Conservation (phyloP, 2,329 filamentous ascomycete species). For the Sarocladiaceae sp. region DNA sequence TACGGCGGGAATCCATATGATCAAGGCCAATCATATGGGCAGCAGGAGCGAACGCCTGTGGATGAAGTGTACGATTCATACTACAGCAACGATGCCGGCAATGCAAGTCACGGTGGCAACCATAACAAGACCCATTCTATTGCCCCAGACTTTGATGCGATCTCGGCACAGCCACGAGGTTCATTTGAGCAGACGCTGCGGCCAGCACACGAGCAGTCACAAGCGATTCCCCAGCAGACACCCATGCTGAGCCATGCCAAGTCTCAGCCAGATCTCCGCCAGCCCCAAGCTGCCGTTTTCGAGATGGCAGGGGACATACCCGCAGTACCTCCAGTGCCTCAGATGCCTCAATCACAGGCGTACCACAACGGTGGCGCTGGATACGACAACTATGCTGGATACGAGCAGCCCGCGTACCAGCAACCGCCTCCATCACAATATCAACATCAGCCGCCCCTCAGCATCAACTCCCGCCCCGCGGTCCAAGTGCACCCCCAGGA, state of each 20-base stretch:
- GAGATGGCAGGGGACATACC: constrained; percentile 66
- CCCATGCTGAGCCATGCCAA: constrained; percentile 56
- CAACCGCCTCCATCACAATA: neutral
- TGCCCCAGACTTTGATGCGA: constrained; percentile 41
- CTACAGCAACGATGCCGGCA: constrained; percentile 34
- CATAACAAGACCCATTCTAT: constrained; percentile 15
- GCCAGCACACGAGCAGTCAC: constrained; percentile 36
- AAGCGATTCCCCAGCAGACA: constrained; percentile 45
- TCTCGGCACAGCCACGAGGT: constrained; percentile 26
- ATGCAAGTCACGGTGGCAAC: constrained; percentile 4
- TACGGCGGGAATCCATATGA: constrained; percentile 27
- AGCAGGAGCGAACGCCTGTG: constrained; percentile 31
- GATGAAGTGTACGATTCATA: constrained; percentile 54
- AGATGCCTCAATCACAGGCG: constrained; percentile 16
- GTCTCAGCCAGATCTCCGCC: constrained; percentile 63
- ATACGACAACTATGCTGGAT: constrained; percentile 14
- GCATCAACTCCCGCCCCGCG: constrained; percentile 23
- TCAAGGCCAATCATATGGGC: constrained; percentile 26
- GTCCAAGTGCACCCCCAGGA: constrained; percentile 28
- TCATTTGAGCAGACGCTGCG: constrained; percentile 47
- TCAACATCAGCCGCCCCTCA: constrained; percentile 2
- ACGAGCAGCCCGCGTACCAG: constrained; percentile 10
- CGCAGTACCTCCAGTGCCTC: constrained; percentile 46
- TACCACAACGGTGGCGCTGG: constrained; percentile 21
- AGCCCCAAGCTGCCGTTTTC: constrained; percentile 65